Evolutionary conservation across 2,329 filamentous ascomycete species (phyloP), one percentile per base, ranked within the genome.

Genomic region (Chaetomiaceae sp.): DNA sequence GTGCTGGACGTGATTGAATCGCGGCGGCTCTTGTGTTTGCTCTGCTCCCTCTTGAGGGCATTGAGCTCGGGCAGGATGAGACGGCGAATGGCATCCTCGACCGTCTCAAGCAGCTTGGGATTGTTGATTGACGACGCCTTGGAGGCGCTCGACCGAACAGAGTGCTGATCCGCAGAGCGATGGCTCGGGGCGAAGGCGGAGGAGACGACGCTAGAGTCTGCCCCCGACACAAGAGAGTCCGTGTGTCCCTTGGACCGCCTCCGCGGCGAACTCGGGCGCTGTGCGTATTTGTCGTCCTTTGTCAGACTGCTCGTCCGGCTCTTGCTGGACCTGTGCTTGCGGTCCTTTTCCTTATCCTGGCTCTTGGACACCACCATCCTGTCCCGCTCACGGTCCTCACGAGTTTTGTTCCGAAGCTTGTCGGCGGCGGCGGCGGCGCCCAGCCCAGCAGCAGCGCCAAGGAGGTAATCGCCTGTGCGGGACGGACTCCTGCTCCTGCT

Each of bases 1-100:
- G 73, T 77, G 29, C 78, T 82, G 1, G 80, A 83, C 42, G 71
- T 78, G 42, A 78, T 65, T 29, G 88, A 91, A 54, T 84, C 85
- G 51, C 82, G 82, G 11, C 82, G 82, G 63, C 83, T 86, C 59
- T 87, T 80, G 58, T 86, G 83, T 59, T 87, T 86, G 68, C 89
- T 91, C 68, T 92, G 88, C 65, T 96, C 91, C 63, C 91, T 84
- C 69, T 96, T 96, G 51, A 99, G 76, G 9, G 91, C 89, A 63
- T 90, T 92, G 40, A 99, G 77, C 69, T 99, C 92, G 0, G 94
- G 94, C 3, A 99, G 73, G 49, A 96, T 95, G 46, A 96, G 78
- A 45, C 91, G 82, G 58, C 90, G 85, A 65, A 96, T 95, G 14
- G 91, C 91, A 71, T 96, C 91, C 71, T 96, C 91, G 3, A 96